phyloP scores from a whole-genome alignment of 2,329 filamentous ascomycete species.

The Endothia cerciana region DNA sequence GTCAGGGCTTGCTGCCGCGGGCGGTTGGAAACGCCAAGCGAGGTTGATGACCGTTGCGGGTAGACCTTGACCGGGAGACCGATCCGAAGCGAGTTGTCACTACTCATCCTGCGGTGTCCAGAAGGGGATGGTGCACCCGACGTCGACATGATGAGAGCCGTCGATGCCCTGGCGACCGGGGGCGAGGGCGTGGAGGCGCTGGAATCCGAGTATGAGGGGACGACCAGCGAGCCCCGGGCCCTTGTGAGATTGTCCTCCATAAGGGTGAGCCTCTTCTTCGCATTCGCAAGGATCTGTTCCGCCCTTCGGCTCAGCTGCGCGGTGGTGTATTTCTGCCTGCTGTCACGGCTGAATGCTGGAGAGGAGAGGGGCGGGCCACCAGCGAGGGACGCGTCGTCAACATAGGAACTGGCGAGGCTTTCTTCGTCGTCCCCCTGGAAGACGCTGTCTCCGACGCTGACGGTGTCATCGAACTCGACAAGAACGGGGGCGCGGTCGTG shows the following conservation, averaged over 20 bases:
- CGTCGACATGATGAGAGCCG: conserved; percentile 41
- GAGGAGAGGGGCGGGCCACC: neutral
- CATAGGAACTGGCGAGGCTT: conserved; percentile 62
- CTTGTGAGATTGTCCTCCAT: conserved; percentile 92
- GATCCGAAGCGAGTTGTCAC: conserved; percentile 60
- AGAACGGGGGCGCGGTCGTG: conserved; percentile 52
- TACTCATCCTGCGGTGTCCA: conserved; percentile 63
- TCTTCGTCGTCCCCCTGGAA: conserved; percentile 72
- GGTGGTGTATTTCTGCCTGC: conserved; percentile 70
- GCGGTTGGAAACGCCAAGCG: conserved; percentile 61
- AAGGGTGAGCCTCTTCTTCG: conserved; percentile 83
- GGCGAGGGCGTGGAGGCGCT: conserved; percentile 59
- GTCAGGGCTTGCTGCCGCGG: conserved; percentile 55
- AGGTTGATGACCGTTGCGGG: conserved; percentile 65
- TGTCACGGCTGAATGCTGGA: conserved; percentile 32
- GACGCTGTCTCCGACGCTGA: conserved; percentile 66
- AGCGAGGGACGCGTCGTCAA: conserved; percentile 45
- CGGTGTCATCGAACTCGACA: conserved; percentile 64
- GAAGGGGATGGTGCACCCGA: conserved; percentile 34
- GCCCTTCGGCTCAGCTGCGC: conserved; percentile 79
- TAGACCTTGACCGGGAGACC: conserved; percentile 47
- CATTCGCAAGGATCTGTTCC: conserved; percentile 89
- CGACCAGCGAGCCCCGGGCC: conserved; percentile 70
- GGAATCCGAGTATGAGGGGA: conserved; percentile 62
- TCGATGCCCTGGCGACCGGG: conserved; percentile 46